Percentiles rank a stretch among this genome's conserved stretches.
These are phyloP conservation scores for Pseudopediastrum boryanum DNA, from an alignment of 139 green algal species.

Conservation along the genomic window DNA sequence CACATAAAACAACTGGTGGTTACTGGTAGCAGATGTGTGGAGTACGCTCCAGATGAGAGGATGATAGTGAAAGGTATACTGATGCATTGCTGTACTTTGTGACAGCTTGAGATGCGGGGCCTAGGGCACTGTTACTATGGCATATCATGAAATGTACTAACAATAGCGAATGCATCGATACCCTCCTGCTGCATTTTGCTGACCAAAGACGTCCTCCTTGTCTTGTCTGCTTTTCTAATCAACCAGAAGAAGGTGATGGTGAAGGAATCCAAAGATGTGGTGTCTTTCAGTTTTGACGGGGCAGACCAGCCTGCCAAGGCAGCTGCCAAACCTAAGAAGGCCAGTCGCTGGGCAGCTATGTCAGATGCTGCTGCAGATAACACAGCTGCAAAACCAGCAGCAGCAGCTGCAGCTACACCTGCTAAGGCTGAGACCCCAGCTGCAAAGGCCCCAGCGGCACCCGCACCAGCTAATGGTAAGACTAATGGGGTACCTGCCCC, in stretches of 20 bases:
- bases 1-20: too few species aligned
- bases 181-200: too few species aligned
- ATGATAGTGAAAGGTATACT: neutral
- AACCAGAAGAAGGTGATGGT: slow-evolving; percentile 32
- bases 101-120: too few species aligned
- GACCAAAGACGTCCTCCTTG: too few species aligned
- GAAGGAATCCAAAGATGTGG: slow-evolving; percentile 2
- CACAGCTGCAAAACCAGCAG: slow-evolving; percentile 8
- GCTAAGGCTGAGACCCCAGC: neutral
- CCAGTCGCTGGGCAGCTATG: neutral
- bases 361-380: neutral
- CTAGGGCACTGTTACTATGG: too few species aligned
- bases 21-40: too few species aligned
- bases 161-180: too few species aligned
- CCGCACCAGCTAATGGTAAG: too few species aligned
- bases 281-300: slow-evolving; percentile 27
- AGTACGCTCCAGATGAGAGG: too few species aligned
- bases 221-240: too few species aligned
- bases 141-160: too few species aligned
- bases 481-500: neutral
- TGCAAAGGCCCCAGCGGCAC: neutral
- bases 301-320: neutral
- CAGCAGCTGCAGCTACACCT: neutral
- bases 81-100: neutral
- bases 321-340: neutral